Percentiles rank a stretch among this genome's conserved stretches.
Evolutionary conservation across 2,329 filamentous ascomycete species (phyloP).

Genomic region (Neonectria neomacrospora): DNA sequence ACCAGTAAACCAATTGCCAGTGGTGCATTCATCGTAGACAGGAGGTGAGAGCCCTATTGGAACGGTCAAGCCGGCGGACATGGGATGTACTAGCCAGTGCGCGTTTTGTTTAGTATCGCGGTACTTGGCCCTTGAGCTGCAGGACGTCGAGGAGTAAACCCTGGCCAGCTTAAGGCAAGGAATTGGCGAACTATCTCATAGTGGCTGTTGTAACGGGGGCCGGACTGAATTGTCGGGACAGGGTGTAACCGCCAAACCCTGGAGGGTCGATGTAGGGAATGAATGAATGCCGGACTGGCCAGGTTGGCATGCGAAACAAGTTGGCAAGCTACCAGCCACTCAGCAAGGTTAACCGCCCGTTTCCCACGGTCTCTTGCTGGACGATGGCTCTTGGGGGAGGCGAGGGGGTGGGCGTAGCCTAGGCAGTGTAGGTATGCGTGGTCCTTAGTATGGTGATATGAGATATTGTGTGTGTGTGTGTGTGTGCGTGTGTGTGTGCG

Average conservation of each 20-base stretch:
- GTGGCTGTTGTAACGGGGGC: conserved; percentile 1
- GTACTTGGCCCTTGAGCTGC: background rate
- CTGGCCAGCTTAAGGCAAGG: background rate
- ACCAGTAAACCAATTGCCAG: conserved; percentile 28
- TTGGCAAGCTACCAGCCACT: background rate
- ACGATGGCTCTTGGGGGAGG: background rate
- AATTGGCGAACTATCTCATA: background rate
- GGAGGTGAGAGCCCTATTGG: conserved; percentile 40
- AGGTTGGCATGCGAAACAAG: background rate
- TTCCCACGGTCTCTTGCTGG: background rate
- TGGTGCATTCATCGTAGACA: conserved; percentile 28
- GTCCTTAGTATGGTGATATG: background rate
- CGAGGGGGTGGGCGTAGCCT: background rate
- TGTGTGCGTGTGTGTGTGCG: too few relatives aligned
- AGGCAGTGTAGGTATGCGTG: background rate
- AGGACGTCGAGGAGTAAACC: background rate
- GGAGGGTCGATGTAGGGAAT: background rate
- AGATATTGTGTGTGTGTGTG: too few relatives aligned
- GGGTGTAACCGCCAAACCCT: background rate
- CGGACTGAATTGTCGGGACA: background rate
- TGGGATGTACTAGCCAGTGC: conserved; percentile 5
- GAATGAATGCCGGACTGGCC: background rate
- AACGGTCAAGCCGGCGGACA: conserved; percentile 20
- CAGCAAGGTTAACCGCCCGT: background rate
- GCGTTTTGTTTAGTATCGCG: background rate